phyloP scores from a whole-genome alignment of 2,329 filamentous ascomycete genomes.

The Monosporascus sp. region DNA sequence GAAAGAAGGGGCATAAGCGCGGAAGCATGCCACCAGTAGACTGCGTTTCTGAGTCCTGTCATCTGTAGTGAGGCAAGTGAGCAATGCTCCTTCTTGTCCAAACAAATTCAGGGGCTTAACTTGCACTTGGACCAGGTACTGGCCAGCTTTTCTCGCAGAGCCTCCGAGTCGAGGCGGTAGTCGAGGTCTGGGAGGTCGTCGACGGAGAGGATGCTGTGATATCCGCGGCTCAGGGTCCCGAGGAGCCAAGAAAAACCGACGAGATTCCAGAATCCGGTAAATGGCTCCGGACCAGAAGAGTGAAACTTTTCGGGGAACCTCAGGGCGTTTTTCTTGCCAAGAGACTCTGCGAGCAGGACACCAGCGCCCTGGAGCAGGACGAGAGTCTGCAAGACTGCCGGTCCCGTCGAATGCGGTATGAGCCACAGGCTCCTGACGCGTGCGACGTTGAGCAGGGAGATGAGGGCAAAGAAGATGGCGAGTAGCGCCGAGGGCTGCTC shows the following conservation, averaged over 20 bases:
- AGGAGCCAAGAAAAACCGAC: conserved; percentile 17
- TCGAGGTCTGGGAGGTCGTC: conserved; percentile 18
- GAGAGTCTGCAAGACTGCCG: conserved; percentile 8
- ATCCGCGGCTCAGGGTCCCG: conserved; percentile 11
- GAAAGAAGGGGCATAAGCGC: conserved; percentile 10
- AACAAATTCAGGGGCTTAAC: neutral
- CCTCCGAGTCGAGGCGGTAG: conserved; percentile 8
- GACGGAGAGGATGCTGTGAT: conserved; percentile 14
- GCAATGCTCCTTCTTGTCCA: neutral
- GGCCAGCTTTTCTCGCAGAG: conserved; percentile 8
- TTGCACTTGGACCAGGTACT: conserved; percentile 14
- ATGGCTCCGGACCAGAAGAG: conserved; percentile 8
- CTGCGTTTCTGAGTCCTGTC: conserved; percentile 9
- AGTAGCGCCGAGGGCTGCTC: conserved; percentile 20
- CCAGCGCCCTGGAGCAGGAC: conserved; percentile 6
- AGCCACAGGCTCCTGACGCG: conserved; percentile 16
- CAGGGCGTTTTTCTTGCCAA: conserved; percentile 10
- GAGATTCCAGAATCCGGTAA: conserved; percentile 16
- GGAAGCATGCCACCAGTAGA: conserved; percentile 11
- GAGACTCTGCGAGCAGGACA: conserved; percentile 14
- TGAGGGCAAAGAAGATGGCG: conserved; percentile 14
- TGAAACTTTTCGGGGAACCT: conserved; percentile 2
- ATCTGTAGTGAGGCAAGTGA: conserved; percentile 2
- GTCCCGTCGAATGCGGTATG: conserved; percentile 3
- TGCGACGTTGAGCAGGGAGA: conserved; percentile 12